phyloP scores from a whole-genome alignment of 2,329 filamentous ascomycete genomes.

The Plectosphaerella plurivora region DNA sequence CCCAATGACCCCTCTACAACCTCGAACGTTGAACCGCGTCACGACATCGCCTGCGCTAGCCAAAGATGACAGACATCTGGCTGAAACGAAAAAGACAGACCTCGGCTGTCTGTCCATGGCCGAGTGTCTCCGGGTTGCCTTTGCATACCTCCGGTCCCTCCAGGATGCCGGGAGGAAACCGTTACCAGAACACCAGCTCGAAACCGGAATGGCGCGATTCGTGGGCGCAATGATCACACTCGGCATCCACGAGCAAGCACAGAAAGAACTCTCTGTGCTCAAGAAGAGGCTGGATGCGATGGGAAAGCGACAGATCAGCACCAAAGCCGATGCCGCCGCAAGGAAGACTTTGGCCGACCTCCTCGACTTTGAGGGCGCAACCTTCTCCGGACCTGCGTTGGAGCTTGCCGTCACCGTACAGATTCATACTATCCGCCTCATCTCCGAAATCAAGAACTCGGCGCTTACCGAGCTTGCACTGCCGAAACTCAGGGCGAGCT shows the following conservation, averaged over 20 bases:
- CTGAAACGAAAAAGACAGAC: constrained; percentile 19
- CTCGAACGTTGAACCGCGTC: constrained; percentile 57
- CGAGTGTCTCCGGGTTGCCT: constrained; percentile 66
- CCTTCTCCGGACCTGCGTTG: constrained; percentile 38
- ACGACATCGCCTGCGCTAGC: constrained; percentile 42
- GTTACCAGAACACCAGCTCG: constrained; percentile 63
- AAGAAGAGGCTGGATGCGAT: constrained; percentile 55
- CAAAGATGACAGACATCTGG: constrained; percentile 15
- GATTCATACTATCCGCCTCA: constrained; percentile 58
- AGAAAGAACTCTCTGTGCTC: constrained; percentile 63
- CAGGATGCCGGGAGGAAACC: constrained; percentile 49
- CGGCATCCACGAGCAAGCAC: constrained; percentile 61
- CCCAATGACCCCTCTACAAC: constrained; percentile 58
- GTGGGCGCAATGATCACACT: constrained; percentile 61
- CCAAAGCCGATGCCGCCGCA: constrained; percentile 2
- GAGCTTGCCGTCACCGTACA: constrained; percentile 60
- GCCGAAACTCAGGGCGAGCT: constrained; percentile 47
- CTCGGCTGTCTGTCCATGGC: constrained; percentile 52
- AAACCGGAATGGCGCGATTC: constrained; percentile 68
- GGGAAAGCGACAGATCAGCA: not conserved
- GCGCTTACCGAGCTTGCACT: constrained; percentile 53
- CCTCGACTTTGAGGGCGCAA: constrained; percentile 52
- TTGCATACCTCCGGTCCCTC: constrained; percentile 57
- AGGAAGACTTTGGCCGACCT: constrained; percentile 45
- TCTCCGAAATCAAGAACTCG: constrained; percentile 57